Percentiles rank a stretch among this genome's conserved stretches.
These are phyloP conservation scores for Phalaenopsis hybrid DNA, from an alignment of 116 monocot genomes.

Conservation along the genomic window DNA sequence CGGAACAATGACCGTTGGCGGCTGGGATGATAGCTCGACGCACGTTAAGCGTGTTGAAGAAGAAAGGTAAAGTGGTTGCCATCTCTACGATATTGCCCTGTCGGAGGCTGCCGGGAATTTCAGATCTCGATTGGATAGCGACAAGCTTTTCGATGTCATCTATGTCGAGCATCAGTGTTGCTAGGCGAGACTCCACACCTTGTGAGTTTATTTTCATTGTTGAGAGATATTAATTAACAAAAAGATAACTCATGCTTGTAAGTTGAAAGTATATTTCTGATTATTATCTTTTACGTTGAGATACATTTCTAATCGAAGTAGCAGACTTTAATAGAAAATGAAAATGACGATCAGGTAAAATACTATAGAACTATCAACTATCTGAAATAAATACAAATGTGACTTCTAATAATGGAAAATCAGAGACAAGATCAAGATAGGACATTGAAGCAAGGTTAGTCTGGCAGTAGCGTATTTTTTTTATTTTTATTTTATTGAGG, in stretches of 20 bases:
- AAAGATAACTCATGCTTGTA: neutral
- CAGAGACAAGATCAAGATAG: too few species aligned
- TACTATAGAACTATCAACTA: too few species aligned
- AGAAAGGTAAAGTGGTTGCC: conserved; percentile 40
- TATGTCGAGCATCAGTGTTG: conserved; percentile 61
- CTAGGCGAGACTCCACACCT: conserved; percentile 95
- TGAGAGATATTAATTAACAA: neutral
- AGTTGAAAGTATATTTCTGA: neutral
- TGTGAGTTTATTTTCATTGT: neutral
- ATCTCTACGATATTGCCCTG: conserved; percentile 44
- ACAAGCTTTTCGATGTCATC: conserved; percentile 57
- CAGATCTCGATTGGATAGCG: conserved; percentile 20
- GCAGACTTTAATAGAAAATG: too few species aligned
- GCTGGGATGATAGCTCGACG: conserved; percentile 92
- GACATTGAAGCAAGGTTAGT: too few species aligned
- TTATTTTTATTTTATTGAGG: too few species aligned
- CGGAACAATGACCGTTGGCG: conserved; percentile 89
- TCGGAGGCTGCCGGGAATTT: conserved; percentile 28
- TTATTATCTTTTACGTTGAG: neutral
- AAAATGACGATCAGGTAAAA: too few species aligned
- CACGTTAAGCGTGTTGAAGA: conserved; percentile 84
- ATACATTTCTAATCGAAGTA: too few species aligned
- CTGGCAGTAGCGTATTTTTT: too few species aligned
- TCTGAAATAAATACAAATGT: too few species aligned
- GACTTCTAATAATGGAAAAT: too few species aligned